Evolutionary conservation across 1,139 yeast genomes (phyloP).

Genomic region (Yamadazyma taylorii): DNA sequence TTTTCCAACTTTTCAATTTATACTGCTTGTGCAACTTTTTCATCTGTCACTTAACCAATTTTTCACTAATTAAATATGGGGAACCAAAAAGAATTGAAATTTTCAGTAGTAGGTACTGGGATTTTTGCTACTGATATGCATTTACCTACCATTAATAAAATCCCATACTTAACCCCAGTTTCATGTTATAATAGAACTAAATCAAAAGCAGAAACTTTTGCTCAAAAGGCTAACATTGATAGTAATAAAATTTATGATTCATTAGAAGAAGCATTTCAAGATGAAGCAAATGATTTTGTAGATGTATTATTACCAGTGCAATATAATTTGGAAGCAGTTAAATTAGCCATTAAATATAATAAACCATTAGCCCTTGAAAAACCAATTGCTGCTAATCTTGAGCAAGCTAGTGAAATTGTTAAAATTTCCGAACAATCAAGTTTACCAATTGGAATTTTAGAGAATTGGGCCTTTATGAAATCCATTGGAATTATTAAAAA

Average conservation of each 20-base stretch:
- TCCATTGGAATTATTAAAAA: slow-evolving; percentile 52
- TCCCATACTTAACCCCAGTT: slow-evolving; percentile 30
- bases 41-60: no score
- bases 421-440: slow-evolving; percentile 55
- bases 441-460: slow-evolving; percentile 74
- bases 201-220: slow-evolving; percentile 78
- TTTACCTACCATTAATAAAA: slow-evolving; percentile 65
- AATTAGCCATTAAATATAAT: slow-evolving; percentile 63
- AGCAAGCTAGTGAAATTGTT: slow-evolving; percentile 79
- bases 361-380: slow-evolving; percentile 85
- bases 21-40: no score
- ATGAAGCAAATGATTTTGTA: slow-evolving; percentile 65
- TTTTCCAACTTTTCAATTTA: no score
- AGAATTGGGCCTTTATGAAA: slow-evolving; percentile 77
- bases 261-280: slow-evolving; percentile 64
- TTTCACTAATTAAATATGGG: no score
- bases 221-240: slow-evolving; percentile 57
- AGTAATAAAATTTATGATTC: slow-evolving; percentile 57
- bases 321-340: slow-evolving; percentile 64
- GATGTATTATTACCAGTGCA: slow-evolving; percentile 90
- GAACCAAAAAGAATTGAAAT: neutral
- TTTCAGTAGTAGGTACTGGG: slow-evolving; percentile 88
- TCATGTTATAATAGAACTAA: slow-evolving; percentile 83
- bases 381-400: slow-evolving; percentile 84
- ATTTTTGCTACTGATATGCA: slow-evolving; percentile 85